These are phyloP conservation scores for Leccinum griseonigrum DNA, from an alignment of 1,284 basidiomycete genomes.

Conservation along the genomic window DNA sequence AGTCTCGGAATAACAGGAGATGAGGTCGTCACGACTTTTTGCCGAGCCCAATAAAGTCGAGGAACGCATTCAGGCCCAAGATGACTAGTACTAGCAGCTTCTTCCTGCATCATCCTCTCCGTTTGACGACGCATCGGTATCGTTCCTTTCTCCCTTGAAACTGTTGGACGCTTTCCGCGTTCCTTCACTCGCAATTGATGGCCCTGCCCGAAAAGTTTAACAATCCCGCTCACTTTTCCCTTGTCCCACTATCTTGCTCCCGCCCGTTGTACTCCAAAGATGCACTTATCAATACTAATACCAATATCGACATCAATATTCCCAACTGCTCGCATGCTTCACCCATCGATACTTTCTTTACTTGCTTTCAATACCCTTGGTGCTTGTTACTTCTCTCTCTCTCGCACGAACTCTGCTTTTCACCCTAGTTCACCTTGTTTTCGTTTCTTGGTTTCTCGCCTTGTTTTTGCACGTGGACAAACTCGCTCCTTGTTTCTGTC, in stretches of 20 bases:
- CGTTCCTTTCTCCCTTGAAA: not conserved
- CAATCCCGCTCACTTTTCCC: not conserved
- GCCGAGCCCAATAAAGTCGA: not conserved
- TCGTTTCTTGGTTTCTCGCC: not conserved
- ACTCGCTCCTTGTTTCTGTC: not conserved
- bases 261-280: conserved; percentile 17
- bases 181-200: not conserved
- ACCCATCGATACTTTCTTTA: not conserved
- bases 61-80: not conserved
- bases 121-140: not conserved
- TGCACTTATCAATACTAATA: conserved; percentile 9
- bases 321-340: not conserved
- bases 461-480: not conserved
- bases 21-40: conserved; percentile 9
- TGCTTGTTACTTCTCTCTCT: not conserved
- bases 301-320: not conserved
- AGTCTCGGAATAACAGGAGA: conserved; percentile 34
- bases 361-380: not conserved
- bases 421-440: not conserved
- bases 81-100: not conserved
- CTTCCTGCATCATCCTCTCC: not conserved
- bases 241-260: conserved; percentile 1
- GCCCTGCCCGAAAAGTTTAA: not conserved
- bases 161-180: not conserved
- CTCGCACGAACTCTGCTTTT: not conserved